phyloP scores from a whole-genome alignment of 2,329 filamentous ascomycete genomes.

The Talaromyces sp. region DNA sequence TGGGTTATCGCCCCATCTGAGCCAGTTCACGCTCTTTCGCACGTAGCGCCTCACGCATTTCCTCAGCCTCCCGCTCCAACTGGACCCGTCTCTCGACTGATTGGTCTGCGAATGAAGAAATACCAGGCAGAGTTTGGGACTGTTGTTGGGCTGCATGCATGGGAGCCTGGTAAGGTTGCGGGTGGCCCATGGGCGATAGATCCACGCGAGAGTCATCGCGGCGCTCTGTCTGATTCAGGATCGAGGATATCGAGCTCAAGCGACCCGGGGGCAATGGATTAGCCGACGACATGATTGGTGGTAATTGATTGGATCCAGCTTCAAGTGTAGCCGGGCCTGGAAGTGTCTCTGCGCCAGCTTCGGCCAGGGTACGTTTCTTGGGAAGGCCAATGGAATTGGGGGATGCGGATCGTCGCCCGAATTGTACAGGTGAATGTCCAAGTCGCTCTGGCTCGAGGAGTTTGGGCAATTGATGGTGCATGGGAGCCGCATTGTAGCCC shows the following conservation, averaged over 20 bases:
- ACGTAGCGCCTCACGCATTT: slow-evolving; percentile 71
- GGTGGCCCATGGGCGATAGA: slow-evolving; percentile 38
- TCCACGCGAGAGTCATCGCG: slow-evolving; percentile 46
- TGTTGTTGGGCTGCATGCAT: slow-evolving; percentile 21
- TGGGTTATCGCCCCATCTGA: slow-evolving; percentile 42
- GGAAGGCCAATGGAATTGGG: slow-evolving; percentile 33
- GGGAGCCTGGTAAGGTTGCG: slow-evolving; percentile 34
- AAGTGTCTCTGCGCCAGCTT: slow-evolving; percentile 33
- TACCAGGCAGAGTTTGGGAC: slow-evolving; percentile 33
- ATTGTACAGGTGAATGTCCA: slow-evolving; percentile 33
- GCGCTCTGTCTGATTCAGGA: slow-evolving; percentile 62
- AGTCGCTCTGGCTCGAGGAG: slow-evolving; percentile 36
- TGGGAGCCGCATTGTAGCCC: slow-evolving; percentile 41
- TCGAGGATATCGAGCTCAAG: slow-evolving; percentile 74
- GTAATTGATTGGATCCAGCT: slow-evolving; percentile 41
- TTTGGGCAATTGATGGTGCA: slow-evolving; percentile 36
- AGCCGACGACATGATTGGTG: slow-evolving; percentile 40
- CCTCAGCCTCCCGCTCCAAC: slow-evolving; percentile 72
- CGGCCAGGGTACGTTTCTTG: slow-evolving; percentile 42
- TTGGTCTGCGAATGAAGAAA: slow-evolving; percentile 53
- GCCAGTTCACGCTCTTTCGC: slow-evolving; percentile 76
- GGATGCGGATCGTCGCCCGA: slow-evolving; percentile 36
- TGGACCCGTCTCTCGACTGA: slow-evolving; percentile 67
- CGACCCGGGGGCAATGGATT: slow-evolving; percentile 56
- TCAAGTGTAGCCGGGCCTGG: slow-evolving; percentile 35